phyloP scores from a whole-genome alignment of 2,329 filamentous ascomycete genomes.

The Fusarium papillatum region DNA sequence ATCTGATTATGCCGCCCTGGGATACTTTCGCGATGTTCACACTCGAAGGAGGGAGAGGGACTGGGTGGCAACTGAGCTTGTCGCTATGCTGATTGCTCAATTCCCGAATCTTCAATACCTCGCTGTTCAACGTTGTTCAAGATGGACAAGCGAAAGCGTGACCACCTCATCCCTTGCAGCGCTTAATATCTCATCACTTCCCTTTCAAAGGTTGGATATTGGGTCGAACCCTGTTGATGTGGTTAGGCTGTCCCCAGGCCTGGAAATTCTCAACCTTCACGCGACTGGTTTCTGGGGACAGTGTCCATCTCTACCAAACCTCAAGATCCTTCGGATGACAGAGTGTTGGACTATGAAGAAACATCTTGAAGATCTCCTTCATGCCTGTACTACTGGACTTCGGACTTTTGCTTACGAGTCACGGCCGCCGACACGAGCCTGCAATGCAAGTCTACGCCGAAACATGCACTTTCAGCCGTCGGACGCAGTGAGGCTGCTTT shows the following conservation, averaged over 20 bases:
- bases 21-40: background rate
- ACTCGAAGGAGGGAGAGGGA: background rate
- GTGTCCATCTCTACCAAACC: background rate
- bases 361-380: background rate
- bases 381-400: background rate
- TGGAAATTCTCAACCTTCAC: constrained; percentile 11
- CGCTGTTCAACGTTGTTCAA: background rate
- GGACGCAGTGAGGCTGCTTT: constrained; percentile 1
- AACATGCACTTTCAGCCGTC: constrained; percentile 16
- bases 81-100: constrained; percentile 15
- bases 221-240: background rate
- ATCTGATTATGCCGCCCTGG: background rate
- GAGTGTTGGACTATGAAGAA: background rate
- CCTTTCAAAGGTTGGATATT: constrained; percentile 7
- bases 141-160: constrained; percentile 8
- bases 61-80: constrained; percentile 7
- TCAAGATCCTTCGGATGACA: constrained; percentile 9
- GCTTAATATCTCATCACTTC: constrained; percentile 2
- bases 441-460: no score
- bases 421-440: background rate
- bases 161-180: background rate
- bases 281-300: background rate
- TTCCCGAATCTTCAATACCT: constrained; percentile 12
- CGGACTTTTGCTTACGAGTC: constrained; percentile 12
- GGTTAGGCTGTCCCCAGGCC: background rate